Base-by-base conservation (phyloP, 768 basidiomycete genomes). In the Mycena amicta region DNA sequence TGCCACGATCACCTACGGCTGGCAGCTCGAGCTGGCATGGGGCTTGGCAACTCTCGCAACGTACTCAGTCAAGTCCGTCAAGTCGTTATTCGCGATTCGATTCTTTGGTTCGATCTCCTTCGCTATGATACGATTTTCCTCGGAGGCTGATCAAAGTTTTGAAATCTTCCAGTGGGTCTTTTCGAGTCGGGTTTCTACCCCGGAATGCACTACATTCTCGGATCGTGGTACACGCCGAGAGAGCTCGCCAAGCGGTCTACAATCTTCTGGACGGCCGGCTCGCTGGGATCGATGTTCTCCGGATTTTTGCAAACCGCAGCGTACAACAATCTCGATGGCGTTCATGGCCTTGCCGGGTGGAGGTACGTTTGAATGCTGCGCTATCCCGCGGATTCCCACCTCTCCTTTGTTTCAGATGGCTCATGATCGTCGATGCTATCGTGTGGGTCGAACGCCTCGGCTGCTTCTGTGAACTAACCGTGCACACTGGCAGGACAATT, bases 271-370 rank as follows among this genome's bases (percentile, higher is more conserved):
- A 50, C 60, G 6, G 51, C 63, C 5, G 63, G 63, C 6, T 62
- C 57, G 3, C 47, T 65, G 2, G 63, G 63, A 4, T 41, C 46
- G 41, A 65, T 65, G 63, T 65, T 65, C 37, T 65, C 63, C 8
- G 63, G 63, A 30, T 65, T 65, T 45, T 55, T 65, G 55, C 63
- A 65, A 46, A 57, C 56, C 1, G 57, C 63, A 22, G 63, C 63
- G 13, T 61, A 64, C 31, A 58, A 63, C 16, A 52, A 59, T 37
- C 55, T 63, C 2, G 26, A 63, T 55, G 61, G 61, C 2, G 33
- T 60, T 16, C 31, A 50, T 18, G 62, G 62, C 3, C 6, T 63
- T 22, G 62, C 55, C 12, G 62, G 43, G 8, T 45, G 43, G 43
- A 45, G 43, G 43, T 45, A n/a, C 43, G 43, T 23, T 45, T 15